Base-by-base conservation (phyloP, 2,329 filamentous ascomycete species). In the Aspergillus thermomutatus region DNA sequence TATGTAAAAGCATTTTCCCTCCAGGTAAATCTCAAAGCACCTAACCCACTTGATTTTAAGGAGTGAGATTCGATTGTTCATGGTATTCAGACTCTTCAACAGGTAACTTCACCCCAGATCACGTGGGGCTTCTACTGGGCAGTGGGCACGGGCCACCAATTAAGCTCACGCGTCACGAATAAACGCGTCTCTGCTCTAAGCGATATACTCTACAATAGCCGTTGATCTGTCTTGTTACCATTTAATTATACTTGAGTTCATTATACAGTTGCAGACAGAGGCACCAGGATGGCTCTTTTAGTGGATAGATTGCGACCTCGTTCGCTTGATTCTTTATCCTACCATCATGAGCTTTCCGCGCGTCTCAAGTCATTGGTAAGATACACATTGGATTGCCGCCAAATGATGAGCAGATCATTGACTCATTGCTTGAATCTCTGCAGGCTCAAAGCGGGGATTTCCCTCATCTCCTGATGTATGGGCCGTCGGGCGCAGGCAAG, bases 401-500 rank as follows among this genome's bases (percentile, higher is more conserved):
- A 11, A 11, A 49, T 19, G 40, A 28, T 14, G 14, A 10, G 23
- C 8, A 34, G 27, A 21, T 19, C 7, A 9, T 34, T 23, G 58
- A 53, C 58, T 57, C 45, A 55, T 60, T 21, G 59, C 51, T 55
- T 50, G 47, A 54, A 59, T 66, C 8, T 23, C 58, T 41, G 21
- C 52, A 96, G 92, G 94, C 94, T 54, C 91, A 95, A 84, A 95
- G 90, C 77, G 92, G 93, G 66, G 95, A 99, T 75, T 99, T 99
- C 72, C 94, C 94, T 50, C 95, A 99, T 77, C 87, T 99, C 49
- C 89, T 99, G 60, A 90, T 99, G 62, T 99, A 97, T 72, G 94
- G 94, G 0, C 94, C 94, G 1, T 97, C 93, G 0, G 94, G 94
- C 34, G 94, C 94, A 4, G 94, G 94, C 64, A 99, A 99, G 76